phyloP scores from a whole-genome alignment of 495 filamentous ascomycete genomes.

The Penicillium salamii region DNA sequence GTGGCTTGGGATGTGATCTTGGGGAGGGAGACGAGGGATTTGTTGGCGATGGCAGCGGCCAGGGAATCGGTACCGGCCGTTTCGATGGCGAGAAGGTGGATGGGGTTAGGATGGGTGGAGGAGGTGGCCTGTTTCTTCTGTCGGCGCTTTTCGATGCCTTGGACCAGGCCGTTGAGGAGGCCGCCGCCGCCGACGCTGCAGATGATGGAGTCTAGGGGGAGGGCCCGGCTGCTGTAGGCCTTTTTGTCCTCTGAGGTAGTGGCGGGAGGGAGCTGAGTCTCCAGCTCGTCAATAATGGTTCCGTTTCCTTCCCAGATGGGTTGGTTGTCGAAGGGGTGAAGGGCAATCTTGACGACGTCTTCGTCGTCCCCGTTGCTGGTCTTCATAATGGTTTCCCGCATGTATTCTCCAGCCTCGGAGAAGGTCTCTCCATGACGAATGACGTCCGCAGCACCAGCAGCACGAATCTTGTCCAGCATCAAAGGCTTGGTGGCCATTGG shows the following conservation, averaged over 20 bases:
- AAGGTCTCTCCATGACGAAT: conserved; percentile 70
- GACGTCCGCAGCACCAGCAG: conserved; percentile 66
- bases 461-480: conserved; percentile 72
- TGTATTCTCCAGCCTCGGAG: conserved; percentile 72
- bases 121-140: conserved; percentile 14
- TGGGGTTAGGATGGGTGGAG: conserved; percentile 19
- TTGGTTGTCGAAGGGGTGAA: conserved; percentile 78
- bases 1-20: conserved; percentile 81
- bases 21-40: conserved; percentile 61
- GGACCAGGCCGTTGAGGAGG: conserved; percentile 73
- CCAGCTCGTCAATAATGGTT: conserved; percentile 73
- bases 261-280: conserved; percentile 49
- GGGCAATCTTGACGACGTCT: conserved; percentile 74
- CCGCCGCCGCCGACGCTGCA: conserved; percentile 91
- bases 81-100: conserved; percentile 74
- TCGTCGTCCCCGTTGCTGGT: conserved; percentile 27
- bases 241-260: conserved; percentile 32
- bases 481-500: conserved; percentile 61
- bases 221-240: conserved; percentile 30
- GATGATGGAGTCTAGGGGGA: conserved; percentile 63
- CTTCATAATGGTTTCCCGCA: conserved; percentile 61
- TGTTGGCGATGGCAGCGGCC: conserved; percentile 54
- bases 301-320: conserved; percentile 80
- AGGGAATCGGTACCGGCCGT: conserved; percentile 78
- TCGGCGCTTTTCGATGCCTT: conserved; percentile 60